These are phyloP conservation scores for Amylocarpus encephaloides DNA, from an alignment of 2,329 filamentous ascomycete genomes.

Conservation along the genomic window DNA sequence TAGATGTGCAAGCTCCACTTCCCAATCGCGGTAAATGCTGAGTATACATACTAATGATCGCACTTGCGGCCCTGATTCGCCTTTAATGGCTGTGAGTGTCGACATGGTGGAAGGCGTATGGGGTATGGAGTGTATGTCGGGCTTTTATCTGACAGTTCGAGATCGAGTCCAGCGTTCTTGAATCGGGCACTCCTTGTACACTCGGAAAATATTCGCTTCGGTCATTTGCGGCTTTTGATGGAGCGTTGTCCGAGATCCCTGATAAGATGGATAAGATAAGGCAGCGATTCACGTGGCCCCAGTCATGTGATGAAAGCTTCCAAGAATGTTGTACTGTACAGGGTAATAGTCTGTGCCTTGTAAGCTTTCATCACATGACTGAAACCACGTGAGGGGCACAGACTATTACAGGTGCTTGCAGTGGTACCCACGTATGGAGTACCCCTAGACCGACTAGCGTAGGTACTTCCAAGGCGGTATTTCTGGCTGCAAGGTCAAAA, in stretches of 20 bases:
- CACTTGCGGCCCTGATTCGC: conserved; percentile 28
- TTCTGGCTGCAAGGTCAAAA: no score
- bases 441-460: no score
- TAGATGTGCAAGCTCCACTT: not conserved
- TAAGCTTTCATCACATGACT: no score
- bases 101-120: conserved; percentile 26
- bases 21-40: not conserved
- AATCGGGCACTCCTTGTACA: not conserved
- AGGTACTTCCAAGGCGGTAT: no score
- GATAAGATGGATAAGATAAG: not conserved
- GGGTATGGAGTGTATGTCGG: not conserved
- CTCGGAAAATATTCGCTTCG: not conserved
- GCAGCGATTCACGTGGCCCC: no score
- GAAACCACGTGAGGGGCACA: no score
- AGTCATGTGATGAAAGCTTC: no score
- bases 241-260: not conserved
- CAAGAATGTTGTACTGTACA: no score
- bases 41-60: conserved; percentile 28
- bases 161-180: not conserved
- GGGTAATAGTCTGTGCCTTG: no score
- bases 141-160: not conserved
- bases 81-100: conserved; percentile 20
- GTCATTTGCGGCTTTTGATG: not conserved
- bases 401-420: no score
- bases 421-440: no score